phyloP scores from a whole-genome alignment of 1,139 yeast species.

The Yamadazyma friedrichii region DNA sequence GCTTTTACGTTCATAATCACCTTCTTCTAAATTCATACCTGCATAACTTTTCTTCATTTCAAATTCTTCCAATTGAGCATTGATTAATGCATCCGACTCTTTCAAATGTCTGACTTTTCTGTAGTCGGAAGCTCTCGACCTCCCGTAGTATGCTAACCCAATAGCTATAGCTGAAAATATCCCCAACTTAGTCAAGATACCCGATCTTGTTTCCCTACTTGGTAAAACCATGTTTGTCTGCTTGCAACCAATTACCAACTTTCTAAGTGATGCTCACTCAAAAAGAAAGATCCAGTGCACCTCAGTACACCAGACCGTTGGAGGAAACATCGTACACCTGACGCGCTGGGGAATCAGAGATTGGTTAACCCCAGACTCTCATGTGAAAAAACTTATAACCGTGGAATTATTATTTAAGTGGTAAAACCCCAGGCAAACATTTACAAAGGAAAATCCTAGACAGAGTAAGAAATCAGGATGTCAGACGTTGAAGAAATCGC shows the following conservation, averaged over 20 bases:
- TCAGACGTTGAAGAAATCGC: slow-evolving; percentile 56
- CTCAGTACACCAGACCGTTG: neutral
- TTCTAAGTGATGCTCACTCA: neutral
- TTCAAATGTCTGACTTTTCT: slow-evolving; percentile 37
- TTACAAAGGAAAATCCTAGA: neutral
- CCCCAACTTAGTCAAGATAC: slow-evolving; percentile 36
- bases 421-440: neutral
- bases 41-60: slow-evolving; percentile 28
- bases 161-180: slow-evolving; percentile 33
- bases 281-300: neutral
- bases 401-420: neutral
- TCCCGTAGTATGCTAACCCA: slow-evolving; percentile 33
- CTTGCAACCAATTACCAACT: neutral
- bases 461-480: slow-evolving; percentile 19
- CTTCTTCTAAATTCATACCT: slow-evolving; percentile 29
- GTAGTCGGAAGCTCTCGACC: slow-evolving; percentile 33
- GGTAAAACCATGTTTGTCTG: neutral
- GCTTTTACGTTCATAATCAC: slow-evolving; percentile 42
- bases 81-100: slow-evolving; percentile 41
- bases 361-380: neutral
- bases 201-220: slow-evolving; percentile 35
- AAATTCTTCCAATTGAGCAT: slow-evolving; percentile 31
- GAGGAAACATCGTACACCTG: neutral
- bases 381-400: neutral
- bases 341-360: neutral